phyloP scores from a whole-genome alignment of 805 yeast genomes.

The Wickerhamomyces sydowiorum region DNA sequence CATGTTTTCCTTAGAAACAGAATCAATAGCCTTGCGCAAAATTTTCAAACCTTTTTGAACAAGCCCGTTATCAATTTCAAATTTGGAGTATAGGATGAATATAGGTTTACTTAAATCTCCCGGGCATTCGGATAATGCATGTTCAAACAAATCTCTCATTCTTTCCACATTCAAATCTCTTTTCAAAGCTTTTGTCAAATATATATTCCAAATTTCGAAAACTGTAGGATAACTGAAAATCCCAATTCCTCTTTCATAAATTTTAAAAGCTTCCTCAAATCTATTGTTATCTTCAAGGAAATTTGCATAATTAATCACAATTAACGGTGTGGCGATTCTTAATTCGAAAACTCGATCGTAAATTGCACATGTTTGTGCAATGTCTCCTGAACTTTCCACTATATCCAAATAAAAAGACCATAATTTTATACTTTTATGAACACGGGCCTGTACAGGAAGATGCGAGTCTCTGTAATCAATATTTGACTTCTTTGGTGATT shows the following conservation, averaged over 20 bases:
- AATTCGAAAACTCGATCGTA: constrained; percentile 52
- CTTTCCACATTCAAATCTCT: constrained; percentile 38
- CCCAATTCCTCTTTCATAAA: constrained; percentile 65
- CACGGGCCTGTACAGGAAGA: constrained; percentile 48
- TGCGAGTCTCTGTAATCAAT: constrained; percentile 34
- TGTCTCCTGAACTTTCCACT: constrained; percentile 49
- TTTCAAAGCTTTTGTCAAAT: constrained; percentile 46
- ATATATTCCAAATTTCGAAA: constrained; percentile 68
- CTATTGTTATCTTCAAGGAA: constrained; percentile 45
- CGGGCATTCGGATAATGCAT: constrained; percentile 51
- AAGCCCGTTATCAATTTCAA: constrained; percentile 54
- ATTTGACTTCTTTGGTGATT: constrained; percentile 30
- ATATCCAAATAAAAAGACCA: constrained; percentile 76
- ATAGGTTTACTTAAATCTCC: constrained; percentile 40
- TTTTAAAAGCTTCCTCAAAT: constrained; percentile 45
- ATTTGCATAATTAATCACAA: constrained; percentile 60
- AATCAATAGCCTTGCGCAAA: constrained; percentile 35
- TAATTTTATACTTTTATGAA: constrained; percentile 54
- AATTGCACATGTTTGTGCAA: constrained; percentile 30
- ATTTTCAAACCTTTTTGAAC: constrained; percentile 43
- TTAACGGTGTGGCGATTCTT: constrained; percentile 64
- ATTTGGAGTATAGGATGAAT: constrained; percentile 49
- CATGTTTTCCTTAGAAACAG: constrained; percentile 24
- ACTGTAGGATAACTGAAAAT: constrained; percentile 55
- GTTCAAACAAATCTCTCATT: constrained; percentile 71